Conservation (phyloP, 169 alveolate genomes). For the Perkinsus marinus region DNA sequence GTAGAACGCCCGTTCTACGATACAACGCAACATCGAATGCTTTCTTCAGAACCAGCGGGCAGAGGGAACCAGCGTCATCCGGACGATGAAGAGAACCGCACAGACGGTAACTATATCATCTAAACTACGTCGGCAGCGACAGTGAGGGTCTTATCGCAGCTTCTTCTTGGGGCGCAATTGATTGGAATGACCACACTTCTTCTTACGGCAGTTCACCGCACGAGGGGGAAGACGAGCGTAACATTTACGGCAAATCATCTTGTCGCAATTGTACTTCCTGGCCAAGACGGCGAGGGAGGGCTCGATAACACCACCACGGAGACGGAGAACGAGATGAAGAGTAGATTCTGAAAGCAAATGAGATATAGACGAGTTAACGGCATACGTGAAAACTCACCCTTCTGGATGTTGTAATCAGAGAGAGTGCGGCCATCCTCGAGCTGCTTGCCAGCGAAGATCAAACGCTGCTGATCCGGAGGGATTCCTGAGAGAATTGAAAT, state of each 20-base stretch:
- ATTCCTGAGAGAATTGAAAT: slow-evolving; percentile 31
- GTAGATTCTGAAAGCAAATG: slow-evolving; percentile 58
- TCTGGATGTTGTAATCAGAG: slow-evolving; percentile 94
- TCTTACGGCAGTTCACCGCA: slow-evolving; percentile 99
- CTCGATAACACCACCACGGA: slow-evolving; percentile 99
- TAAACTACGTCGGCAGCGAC: not conserved
- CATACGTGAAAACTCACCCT: slow-evolving; percentile 37
- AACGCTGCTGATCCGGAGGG: slow-evolving; percentile 98
- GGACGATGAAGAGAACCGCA: not conserved
- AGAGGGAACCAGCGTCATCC: not conserved
- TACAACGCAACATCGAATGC: not conserved
- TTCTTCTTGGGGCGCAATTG: slow-evolving; percentile 98
- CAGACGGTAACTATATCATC: not conserved
- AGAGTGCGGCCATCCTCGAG: slow-evolving; percentile 95
- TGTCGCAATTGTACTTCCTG: slow-evolving; percentile 95
- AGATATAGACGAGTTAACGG: not conserved
- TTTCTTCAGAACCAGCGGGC: not conserved
- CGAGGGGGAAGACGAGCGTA: slow-evolving; percentile 98
- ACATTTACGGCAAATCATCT: slow-evolving; percentile 86
- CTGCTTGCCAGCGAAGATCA: slow-evolving; percentile 97
- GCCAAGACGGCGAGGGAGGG: slow-evolving; percentile 96
- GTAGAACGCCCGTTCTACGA: not conserved
- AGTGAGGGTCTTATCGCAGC: slow-evolving; percentile 34
- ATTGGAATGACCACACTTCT: slow-evolving; percentile 98
- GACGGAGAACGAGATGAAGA: slow-evolving; percentile 91